Percentiles rank a stretch among this genome's conserved stretches.
phyloP scores from a whole-genome alignment of 805 yeast species.

The Yarrowia osloensis region DNA sequence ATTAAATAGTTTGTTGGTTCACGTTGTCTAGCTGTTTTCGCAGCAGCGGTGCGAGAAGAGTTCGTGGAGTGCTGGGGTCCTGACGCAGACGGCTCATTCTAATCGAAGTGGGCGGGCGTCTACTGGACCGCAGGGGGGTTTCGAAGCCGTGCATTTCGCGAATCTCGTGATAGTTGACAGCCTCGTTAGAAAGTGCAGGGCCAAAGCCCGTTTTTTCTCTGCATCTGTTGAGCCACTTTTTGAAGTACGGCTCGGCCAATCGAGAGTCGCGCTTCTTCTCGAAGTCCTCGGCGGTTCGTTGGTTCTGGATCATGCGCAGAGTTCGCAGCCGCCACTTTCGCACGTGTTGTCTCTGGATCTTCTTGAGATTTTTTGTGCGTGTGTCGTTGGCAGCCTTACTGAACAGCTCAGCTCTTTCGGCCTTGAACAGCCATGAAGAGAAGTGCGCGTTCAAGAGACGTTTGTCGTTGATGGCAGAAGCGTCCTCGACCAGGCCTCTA shows the following conservation, averaged over 20 bases:
- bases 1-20: constrained; percentile 22
- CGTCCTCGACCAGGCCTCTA: background rate
- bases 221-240: constrained; percentile 2
- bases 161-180: constrained; percentile 19
- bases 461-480: background rate
- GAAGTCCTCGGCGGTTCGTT: constrained; percentile 10
- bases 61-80: constrained; percentile 27
- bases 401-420: background rate
- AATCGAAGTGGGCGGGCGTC: constrained; percentile 12
- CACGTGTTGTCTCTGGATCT: background rate
- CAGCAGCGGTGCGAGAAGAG: constrained; percentile 7
- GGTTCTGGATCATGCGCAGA: constrained; percentile 17
- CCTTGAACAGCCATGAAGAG: constrained; percentile 20
- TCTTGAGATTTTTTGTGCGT: background rate
- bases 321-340: constrained; percentile 21
- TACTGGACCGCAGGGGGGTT: constrained; percentile 3
- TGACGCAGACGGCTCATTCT: constrained; percentile 13
- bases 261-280: constrained; percentile 17
- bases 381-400: constrained; percentile 6
- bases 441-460: background rate
- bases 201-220: constrained; percentile 16
- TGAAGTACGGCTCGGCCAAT: constrained; percentile 17
- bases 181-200: background rate
- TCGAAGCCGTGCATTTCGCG: constrained; percentile 23
- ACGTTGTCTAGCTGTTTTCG: constrained; percentile 10